Conservation (phyloP, 2,329 filamentous ascomycete genomes). For the Penicillium fuscoglaucum region DNA sequence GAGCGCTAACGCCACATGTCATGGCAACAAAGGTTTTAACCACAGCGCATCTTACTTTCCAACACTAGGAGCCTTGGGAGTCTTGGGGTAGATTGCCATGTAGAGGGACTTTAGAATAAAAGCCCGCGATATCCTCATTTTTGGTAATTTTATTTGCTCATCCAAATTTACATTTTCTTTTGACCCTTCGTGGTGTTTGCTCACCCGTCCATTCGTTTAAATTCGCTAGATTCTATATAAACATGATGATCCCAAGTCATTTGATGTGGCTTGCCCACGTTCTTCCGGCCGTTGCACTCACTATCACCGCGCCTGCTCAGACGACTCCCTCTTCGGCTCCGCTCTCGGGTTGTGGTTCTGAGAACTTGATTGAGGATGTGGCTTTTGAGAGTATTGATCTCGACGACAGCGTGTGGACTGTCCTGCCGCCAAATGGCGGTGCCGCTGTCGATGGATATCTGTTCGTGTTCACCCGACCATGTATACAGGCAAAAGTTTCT, state of each 20-base stretch:
- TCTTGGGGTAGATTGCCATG: not conserved
- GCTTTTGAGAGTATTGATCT: not conserved
- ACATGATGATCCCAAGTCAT: not conserved
- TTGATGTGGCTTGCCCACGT: constrained; percentile 7
- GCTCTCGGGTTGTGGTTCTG: not conserved
- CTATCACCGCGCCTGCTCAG: not conserved
- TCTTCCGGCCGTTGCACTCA: constrained; percentile 3
- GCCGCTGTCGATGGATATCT: not conserved
- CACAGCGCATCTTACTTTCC: not conserved
- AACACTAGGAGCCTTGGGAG: not conserved
- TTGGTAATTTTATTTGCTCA: not conserved
- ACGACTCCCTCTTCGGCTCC: not conserved
- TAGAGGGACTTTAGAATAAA: not conserved
- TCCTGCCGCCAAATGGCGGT: not conserved
- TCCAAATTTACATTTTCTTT: not conserved
- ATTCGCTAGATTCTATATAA: not conserved
- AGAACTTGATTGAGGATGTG: constrained; percentile 3
- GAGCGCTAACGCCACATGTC: constrained; percentile 4
- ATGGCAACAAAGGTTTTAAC: not conserved
- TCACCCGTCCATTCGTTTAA: constrained; percentile 7
- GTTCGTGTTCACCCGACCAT: not conserved
- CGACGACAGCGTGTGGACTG: not conserved
- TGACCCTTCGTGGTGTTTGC: not conserved
- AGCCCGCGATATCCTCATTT: not conserved
- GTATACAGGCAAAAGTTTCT: too few species aligned